Percentiles rank a stretch among this genome's conserved stretches.
These are phyloP conservation scores for Dittrichia graveolens DNA, from an alignment of 129 eudicot genomes.

Conservation along the genomic window DNA sequence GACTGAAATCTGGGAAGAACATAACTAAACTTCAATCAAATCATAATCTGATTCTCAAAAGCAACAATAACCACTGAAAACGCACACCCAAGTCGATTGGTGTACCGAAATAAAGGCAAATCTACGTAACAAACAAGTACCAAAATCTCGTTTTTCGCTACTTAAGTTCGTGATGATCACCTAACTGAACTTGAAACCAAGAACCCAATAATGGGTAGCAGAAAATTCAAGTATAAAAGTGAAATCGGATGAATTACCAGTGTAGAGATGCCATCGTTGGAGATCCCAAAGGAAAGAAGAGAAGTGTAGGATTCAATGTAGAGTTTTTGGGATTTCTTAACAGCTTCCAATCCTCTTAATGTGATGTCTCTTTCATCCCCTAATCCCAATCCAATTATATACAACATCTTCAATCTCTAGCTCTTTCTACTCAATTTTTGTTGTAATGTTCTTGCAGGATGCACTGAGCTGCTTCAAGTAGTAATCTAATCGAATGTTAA, in stretches of 20 bases:
- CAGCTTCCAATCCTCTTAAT: constrained; percentile 80
- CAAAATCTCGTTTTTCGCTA: no score
- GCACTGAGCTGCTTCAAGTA: background rate
- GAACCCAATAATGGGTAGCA: background rate
- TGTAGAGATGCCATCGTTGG: constrained; percentile 65
- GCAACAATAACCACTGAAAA: background rate
- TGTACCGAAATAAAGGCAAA: no score
- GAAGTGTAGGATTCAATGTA: constrained; percentile 93
- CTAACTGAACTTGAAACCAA: background rate
- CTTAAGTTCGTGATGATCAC: background rate
- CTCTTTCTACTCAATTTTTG: background rate
- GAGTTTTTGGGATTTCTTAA: constrained; percentile 56
- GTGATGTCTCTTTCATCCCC: constrained; percentile 92
- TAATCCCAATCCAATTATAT: constrained; percentile 78
- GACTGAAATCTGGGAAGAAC: no score
- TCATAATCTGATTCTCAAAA: background rate
- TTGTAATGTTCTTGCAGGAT: background rate
- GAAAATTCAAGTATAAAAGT: background rate
- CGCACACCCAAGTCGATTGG: background rate
- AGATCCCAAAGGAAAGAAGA: constrained; percentile 87
- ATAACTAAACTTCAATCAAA: no score
- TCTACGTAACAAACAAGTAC: no score
- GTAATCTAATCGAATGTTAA: constrained; percentile 1
- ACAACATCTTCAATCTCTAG: constrained; percentile 48
- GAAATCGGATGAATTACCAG: constrained; percentile 38